Base-by-base conservation (phyloP, 352 stramenopile species). In the Phytopythium helicoides region DNA sequence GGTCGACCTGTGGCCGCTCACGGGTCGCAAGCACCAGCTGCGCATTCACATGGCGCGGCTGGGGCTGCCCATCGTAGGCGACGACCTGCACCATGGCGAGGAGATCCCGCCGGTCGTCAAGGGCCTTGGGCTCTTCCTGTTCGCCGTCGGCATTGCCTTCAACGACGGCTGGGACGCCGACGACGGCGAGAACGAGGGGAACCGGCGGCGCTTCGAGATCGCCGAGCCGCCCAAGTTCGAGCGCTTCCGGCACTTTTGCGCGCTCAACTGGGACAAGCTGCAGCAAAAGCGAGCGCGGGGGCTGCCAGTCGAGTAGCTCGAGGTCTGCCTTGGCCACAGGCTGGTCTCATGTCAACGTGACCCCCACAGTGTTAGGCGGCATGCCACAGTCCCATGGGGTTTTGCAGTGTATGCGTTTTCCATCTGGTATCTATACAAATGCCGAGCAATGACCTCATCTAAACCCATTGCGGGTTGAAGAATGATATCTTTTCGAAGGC, bases 11-110 rank as follows among this genome's bases (percentile, higher is more conserved):
- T 89, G 78, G 78, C 75, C 75, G 16, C 58, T 86, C 7, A 92
- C 78, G 14, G 81, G 81, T 2, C 62, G 79, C 28, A 83, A 78
- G 59, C 81, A 92, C 44, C 81, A 92, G 51, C 65, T 92, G 40
- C 70, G 78, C n/a, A 45, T 83, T 21, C 81, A 89, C 57, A 76
- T 78, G 58, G 74, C 76, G 14, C 56, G 40, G 25, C 53, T 82
- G 14, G 72, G 76, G 2, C 78, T 89, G 33, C 76, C 76, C 22
- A 87, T 92, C 47, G 64, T 78, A n/a, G 79, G 79, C 9, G 81
- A 89, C 36, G 70, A 86, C 47, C 64, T 89, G 15, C 81, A 91
- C 40, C 78, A 87, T n/a, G n/a, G 26, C 12, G 19, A 18, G 11
- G 36, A 25, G 25, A 21, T 50, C 16, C 22, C 38, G 15, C 42